These are phyloP conservation scores for Gracilaria gracilis DNA, from an alignment of 23 red algal species.

Conservation along the genomic window DNA sequence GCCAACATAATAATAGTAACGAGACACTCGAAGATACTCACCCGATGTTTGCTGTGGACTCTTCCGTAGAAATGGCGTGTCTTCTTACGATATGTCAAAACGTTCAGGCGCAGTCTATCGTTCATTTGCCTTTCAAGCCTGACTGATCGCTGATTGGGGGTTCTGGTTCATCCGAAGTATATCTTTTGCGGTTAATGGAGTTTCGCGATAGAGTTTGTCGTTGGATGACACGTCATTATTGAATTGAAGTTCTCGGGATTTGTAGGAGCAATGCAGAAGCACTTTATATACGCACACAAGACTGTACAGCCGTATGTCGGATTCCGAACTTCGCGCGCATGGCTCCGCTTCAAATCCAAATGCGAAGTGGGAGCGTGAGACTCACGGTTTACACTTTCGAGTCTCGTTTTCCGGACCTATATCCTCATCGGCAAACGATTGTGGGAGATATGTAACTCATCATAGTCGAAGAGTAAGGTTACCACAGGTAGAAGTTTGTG, in stretches of 20 bases:
- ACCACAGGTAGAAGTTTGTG: no score
- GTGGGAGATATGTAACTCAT: no score
- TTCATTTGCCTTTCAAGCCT: background rate
- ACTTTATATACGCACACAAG: no score
- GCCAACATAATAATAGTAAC: background rate
- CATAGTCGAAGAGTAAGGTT: no score
- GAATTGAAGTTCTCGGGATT: background rate
- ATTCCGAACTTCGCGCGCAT: background rate
- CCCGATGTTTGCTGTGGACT: background rate
- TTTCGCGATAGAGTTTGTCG: background rate
- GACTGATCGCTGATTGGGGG: background rate
- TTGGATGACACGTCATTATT: background rate
- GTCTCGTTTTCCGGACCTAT: no score
- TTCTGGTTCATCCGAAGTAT: background rate
- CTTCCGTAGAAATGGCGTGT: background rate
- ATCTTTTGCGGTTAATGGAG: background rate
- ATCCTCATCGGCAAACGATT: no score
- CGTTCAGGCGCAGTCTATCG: no score
- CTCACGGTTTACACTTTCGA: no score
- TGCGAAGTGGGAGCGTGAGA: no score
- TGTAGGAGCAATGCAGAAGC: no score
- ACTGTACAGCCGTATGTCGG: background rate
- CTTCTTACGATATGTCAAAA: background rate
- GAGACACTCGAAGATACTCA: background rate
- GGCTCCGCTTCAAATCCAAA: no score